Conservation (phyloP, 1,139 yeast species). For the Sugiyamaella japonica region DNA sequence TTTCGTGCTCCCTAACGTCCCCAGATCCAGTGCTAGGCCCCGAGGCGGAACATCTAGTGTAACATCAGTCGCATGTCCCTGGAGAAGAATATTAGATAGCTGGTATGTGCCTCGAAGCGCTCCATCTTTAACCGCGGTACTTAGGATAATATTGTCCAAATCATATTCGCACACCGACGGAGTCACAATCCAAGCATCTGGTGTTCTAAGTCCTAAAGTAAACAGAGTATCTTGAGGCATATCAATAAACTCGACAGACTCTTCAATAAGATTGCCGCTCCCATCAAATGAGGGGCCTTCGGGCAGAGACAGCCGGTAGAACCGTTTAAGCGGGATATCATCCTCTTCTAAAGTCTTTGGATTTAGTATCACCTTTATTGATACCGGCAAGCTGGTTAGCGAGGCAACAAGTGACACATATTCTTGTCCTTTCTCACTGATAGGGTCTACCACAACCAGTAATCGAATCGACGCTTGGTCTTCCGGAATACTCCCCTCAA, state of each 20-base stretch:
- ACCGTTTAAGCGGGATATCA: constrained; percentile 55
- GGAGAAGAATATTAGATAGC: constrained; percentile 56
- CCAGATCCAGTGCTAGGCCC: constrained; percentile 53
- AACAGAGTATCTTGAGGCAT: constrained; percentile 55
- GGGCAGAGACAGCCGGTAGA: constrained; percentile 54
- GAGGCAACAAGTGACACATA: constrained; percentile 53
- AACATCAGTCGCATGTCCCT: constrained; percentile 65
- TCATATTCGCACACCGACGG: constrained; percentile 55
- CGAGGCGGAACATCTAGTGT: constrained; percentile 46
- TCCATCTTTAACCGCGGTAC: constrained; percentile 36
- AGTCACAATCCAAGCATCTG: constrained; percentile 63
- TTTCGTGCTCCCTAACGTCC: constrained; percentile 27
- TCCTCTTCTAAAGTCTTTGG: constrained; percentile 51
- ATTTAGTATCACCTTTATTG: constrained; percentile 56
- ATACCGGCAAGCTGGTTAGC: constrained; percentile 43
- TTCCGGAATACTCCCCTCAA: constrained; percentile 29
- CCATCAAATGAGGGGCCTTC: constrained; percentile 45
- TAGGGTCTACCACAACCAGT: constrained; percentile 67
- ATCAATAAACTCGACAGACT: constrained; percentile 37
- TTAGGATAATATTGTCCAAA: constrained; percentile 57
- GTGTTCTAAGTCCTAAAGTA: constrained; percentile 61
- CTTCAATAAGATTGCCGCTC: constrained; percentile 29
- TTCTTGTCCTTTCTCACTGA: constrained; percentile 66
- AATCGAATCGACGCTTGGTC: constrained; percentile 45
- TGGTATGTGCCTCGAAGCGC: constrained; percentile 47